Evolutionary conservation across 2,329 filamentous ascomycete genomes (phyloP).

Genomic region (Metarhizium robertsii): DNA sequence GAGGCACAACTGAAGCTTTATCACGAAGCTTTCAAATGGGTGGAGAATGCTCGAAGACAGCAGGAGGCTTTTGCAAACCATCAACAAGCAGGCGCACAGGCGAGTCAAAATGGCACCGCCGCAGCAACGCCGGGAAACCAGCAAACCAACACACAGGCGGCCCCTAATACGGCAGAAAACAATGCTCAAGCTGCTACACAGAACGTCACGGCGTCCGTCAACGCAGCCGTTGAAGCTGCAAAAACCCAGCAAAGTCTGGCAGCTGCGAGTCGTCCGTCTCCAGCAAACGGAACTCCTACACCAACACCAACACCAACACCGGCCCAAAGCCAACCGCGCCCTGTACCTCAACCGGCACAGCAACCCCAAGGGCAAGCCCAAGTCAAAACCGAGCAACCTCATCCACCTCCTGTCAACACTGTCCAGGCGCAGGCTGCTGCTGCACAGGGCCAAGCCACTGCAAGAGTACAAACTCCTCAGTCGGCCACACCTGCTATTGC

Average conservation of each 20-base stretch:
- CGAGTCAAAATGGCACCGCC: slow-evolving; percentile 14
- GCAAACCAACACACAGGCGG: slow-evolving; percentile 13
- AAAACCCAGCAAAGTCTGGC: slow-evolving; percentile 31
- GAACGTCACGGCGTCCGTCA: slow-evolving; percentile 28
- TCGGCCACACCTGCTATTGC: slow-evolving; percentile 28
- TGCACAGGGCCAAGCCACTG: slow-evolving; percentile 39
- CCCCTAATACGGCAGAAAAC: slow-evolving; percentile 14
- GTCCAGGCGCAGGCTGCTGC: slow-evolving; percentile 28
- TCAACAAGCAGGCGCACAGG: slow-evolving; percentile 9
- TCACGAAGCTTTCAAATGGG: slow-evolving; percentile 36
- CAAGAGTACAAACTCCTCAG: slow-evolving; percentile 42
- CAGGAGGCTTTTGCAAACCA: slow-evolving; percentile 24
- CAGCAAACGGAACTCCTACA: slow-evolving; percentile 18
- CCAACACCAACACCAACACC: slow-evolving; percentile 9
- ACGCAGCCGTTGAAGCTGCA: slow-evolving; percentile 34
- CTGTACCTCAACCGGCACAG: slow-evolving; percentile 16
- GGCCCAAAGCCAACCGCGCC: slow-evolving; percentile 18
- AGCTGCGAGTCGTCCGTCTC: slow-evolving; percentile 18
- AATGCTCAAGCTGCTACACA: slow-evolving; percentile 21
- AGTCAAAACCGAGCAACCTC: slow-evolving; percentile 23
- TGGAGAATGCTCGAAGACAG: slow-evolving; percentile 37
- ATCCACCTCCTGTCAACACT: slow-evolving; percentile 38
- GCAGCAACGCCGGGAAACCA: slow-evolving; percentile 16
- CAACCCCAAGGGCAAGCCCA: slow-evolving; percentile 15
- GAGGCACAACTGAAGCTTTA: slow-evolving; percentile 35